Evolutionary conservation across 805 yeast genomes (phyloP), one percentile per base, ranked within the genome.

Genomic region (Spathaspora hagerdaliae): DNA sequence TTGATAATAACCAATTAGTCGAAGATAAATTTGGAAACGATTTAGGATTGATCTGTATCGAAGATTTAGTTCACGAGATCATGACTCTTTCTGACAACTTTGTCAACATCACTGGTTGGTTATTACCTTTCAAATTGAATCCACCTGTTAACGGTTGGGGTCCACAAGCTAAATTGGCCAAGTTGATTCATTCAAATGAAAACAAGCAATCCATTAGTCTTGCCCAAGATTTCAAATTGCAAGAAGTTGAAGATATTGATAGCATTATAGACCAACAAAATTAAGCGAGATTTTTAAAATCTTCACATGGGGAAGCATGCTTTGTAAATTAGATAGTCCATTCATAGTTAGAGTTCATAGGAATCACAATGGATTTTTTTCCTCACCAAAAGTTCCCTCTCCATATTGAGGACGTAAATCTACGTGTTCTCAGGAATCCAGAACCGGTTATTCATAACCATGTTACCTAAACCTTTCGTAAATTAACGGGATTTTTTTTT

Each of bases 21-120:
- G 95, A 87, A 67, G 90, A 85, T 56, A 70, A 73, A 56, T 73
- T 87, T 50, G 86, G 83, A 7, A 67, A 64, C 41, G 65, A 62
- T 36, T 68, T 72, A 44, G 90, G 92, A 27, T 69, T 84, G 49
- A 81, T 87, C 51, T 87, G 95, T 78, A 77, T 85, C 14, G 94
- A 87, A 69, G 95, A 87, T 65, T 73, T 87, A 46, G 78, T 87
- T 44, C 88, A 83, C 58, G 92, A 86, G 65, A 73, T 87, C 44
- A 73, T 71, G 15, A 62, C 81, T 13, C 57, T 85, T 54, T 86
- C 89, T 14, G 87, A 80, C 26, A 67, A 75, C 50, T 87, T 87
- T 71, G 79, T 81, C 55, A 65, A 65, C 27, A 79, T 81, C 47
- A 71, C 77, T 48, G 71, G 73, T 54, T 86, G 88, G 74, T 61